Conservation (phyloP, 2,329 filamentous ascomycete species). For the Alternaria novae-zelandiae region DNA sequence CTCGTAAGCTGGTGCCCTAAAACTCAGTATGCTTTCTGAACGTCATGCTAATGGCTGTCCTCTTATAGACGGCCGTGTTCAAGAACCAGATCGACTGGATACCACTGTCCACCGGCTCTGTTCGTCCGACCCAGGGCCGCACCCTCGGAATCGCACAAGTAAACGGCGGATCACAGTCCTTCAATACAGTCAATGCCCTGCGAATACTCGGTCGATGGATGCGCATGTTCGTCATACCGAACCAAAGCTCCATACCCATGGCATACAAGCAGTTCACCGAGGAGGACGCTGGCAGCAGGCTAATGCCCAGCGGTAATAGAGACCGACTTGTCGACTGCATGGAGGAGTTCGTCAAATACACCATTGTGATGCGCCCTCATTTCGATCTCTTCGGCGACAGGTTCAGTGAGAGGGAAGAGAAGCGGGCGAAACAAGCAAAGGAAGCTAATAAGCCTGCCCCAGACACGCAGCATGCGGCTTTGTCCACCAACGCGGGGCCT, state of each 20-base stretch:
- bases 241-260: constrained; percentile 68
- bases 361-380: constrained; percentile 67
- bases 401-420: constrained; percentile 65
- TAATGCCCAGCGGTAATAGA: constrained; percentile 63
- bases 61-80: constrained; percentile 64
- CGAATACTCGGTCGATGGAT: constrained; percentile 72
- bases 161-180: constrained; percentile 68
- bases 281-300: constrained; percentile 56
- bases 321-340: constrained; percentile 70
- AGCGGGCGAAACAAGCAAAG: constrained; percentile 30
- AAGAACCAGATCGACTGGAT: constrained; percentile 77
- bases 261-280: constrained; percentile 68
- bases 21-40: no score
- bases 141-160: constrained; percentile 69
- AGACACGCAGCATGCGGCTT: not conserved
- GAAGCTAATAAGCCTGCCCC: not conserved
- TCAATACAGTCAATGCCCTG: constrained; percentile 72
- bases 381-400: constrained; percentile 67
- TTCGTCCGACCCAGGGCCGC: constrained; percentile 70
- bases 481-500: not conserved
- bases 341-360: constrained; percentile 75
- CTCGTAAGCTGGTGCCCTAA: constrained; percentile 49
- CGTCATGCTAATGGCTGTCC: not conserved
- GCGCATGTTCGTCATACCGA: constrained; percentile 72
- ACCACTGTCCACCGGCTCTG: constrained; percentile 65